phyloP scores from a whole-genome alignment of 2,329 filamentous ascomycete genomes.

The Shiraia bambusicola region DNA sequence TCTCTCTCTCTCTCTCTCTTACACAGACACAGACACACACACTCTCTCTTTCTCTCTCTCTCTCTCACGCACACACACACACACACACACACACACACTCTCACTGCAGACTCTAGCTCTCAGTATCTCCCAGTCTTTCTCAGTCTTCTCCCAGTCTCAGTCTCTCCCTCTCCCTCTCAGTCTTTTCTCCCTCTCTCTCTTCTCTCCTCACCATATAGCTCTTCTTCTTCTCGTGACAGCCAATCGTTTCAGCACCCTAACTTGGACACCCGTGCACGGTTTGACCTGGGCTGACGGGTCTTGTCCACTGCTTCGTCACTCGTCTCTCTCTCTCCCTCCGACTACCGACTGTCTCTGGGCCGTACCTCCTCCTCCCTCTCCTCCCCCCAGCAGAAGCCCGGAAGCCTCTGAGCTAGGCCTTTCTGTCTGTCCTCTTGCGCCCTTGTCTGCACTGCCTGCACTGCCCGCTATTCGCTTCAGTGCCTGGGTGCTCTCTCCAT shows the following conservation, averaged over 20 bases:
- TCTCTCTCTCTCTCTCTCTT: too few species aligned
- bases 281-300: constrained; percentile 43
- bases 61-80: too few species aligned
- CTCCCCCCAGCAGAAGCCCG: constrained; percentile 27
- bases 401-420: constrained; percentile 28
- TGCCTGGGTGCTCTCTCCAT: constrained; percentile 45
- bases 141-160: too few species aligned
- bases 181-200: constrained; percentile 9
- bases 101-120: too few species aligned
- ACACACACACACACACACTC: too few species aligned
- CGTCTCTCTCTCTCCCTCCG: too few species aligned
- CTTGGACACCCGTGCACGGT: constrained; percentile 40
- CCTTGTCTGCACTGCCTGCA: too few species aligned
- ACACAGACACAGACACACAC: too few species aligned
- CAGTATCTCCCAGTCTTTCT: too few species aligned
- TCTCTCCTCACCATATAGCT: constrained; percentile 13
- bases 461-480: constrained; percentile 28
- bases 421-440: constrained; percentile 13
- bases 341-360: constrained; percentile 27
- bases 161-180: too few species aligned
- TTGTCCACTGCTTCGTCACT: constrained; percentile 36
- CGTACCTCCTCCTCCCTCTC: too few species aligned
- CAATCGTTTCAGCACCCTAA: constrained; percentile 45
- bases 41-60: too few species aligned
- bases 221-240: constrained; percentile 40